Evolutionary conservation across 2,329 filamentous ascomycete genomes (phyloP).

Genomic region (Fusarium tanahbumbuense): DNA sequence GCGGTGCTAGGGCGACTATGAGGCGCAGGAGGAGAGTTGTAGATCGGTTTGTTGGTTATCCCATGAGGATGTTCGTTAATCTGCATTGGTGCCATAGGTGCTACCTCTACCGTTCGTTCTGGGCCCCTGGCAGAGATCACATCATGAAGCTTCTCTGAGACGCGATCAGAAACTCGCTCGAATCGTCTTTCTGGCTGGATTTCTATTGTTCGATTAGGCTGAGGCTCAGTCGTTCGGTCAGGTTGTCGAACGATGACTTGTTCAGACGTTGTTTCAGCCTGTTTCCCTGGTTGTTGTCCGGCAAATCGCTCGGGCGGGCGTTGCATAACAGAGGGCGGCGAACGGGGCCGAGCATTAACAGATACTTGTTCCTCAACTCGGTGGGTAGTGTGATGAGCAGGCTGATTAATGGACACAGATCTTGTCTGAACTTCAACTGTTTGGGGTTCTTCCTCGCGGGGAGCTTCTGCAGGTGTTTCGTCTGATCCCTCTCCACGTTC

Average conservation of each 20-base stretch:
- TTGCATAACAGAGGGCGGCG: slow-evolving; percentile 16
- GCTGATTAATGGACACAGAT: background rate
- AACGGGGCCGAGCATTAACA: slow-evolving; percentile 18
- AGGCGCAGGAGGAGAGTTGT: background rate
- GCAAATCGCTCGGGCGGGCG: background rate
- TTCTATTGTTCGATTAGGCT: slow-evolving; percentile 1
- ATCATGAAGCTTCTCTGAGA: slow-evolving; percentile 12
- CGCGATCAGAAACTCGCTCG: background rate
- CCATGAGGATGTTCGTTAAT: slow-evolving; percentile 11
- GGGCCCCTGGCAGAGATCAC: slow-evolving; percentile 3
- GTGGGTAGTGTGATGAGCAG: background rate
- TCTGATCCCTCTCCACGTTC: slow-evolving; percentile 4
- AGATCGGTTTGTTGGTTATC: background rate
- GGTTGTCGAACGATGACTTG: background rate
- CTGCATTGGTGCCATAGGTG: slow-evolving; percentile 14
- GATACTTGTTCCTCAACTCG: slow-evolving; percentile 10
- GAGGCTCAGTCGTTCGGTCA: background rate
- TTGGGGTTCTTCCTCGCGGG: slow-evolving; percentile 17
- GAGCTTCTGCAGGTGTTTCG: background rate
- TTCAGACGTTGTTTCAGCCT: background rate
- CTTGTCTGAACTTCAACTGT: slow-evolving; percentile 22
- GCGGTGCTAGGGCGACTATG: slow-evolving; percentile 16
- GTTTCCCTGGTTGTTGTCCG: slow-evolving; percentile 10
- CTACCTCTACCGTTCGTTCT: slow-evolving; percentile 16
- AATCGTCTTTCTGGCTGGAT: background rate